Base-by-base conservation (phyloP, 805 yeast genomes). In the Barnettozyma wickerhamii region DNA sequence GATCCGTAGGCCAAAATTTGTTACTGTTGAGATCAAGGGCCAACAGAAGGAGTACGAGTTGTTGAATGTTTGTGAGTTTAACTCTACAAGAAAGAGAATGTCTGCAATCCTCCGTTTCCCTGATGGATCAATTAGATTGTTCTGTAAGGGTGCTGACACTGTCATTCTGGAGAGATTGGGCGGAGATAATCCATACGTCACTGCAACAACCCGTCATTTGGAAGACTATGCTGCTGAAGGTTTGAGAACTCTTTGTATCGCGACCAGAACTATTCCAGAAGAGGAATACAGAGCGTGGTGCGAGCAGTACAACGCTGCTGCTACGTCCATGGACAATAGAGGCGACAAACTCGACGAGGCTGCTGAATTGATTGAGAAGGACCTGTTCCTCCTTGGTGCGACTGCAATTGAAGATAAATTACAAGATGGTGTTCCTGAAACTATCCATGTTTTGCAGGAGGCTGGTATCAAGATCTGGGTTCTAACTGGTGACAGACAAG, bases 401-500 rank as follows among this genome's bases (percentile, higher is more conserved):
- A 95, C 99, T 28, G 99, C 99, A 1, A 93, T 93, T 58, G 99
- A 93, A 61, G 99, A 93, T 61, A 91, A 93, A 58, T 69, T 93
- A 35, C 99, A 93, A 66, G 98, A 91, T 43, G 99, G 97, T 30
- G 99, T 93, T 17, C 98, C 99, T 2, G 99, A 93, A 50, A 89
- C 99, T 1, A 95, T 93, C 46, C 93, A 87, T 50, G 85, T 95
- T 6, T 72, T 93, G 41, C 99, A 95, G 60, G 88, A 84, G 42
- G 99, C 99, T 0, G 98, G 98, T 13, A 90, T 95, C 49, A 91
- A 89, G 60, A 78, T 93, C 14, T 93, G 99, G 99, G 97, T 93
- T 19, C 69, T 93, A 37, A 93, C 99, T 3, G 99, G 99, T 53
- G 99, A 93, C 59, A 77, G 96, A 62, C 99, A 95, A 61, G 99